Percentiles rank a stretch among this genome's conserved stretches.
Evolutionary conservation across 495 filamentous ascomycete species (phyloP).

Genomic region (Monascus purpureus): DNA sequence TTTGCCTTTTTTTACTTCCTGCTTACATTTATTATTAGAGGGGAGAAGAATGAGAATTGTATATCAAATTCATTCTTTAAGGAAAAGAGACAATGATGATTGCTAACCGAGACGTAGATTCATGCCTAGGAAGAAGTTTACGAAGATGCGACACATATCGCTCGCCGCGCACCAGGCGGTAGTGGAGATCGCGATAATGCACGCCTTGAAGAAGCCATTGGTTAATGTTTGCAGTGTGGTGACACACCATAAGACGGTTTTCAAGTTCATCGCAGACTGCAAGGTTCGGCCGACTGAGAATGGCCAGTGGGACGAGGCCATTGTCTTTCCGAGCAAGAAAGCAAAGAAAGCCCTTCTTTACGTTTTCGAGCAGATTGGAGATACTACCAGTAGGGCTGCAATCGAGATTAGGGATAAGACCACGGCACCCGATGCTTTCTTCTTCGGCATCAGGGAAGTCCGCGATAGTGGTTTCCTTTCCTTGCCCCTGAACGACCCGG

Average conservation of each 20-base stretch:
- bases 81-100: background rate
- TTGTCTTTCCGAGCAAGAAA: constrained; percentile 19
- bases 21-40: background rate
- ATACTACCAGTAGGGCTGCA: background rate
- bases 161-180: constrained; percentile 27
- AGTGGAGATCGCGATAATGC: constrained; percentile 33
- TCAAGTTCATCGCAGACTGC: constrained; percentile 14
- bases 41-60: background rate
- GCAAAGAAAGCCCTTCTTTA: constrained; percentile 18
- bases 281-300: constrained; percentile 13
- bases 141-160: constrained; percentile 7
- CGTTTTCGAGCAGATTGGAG: constrained; percentile 27
- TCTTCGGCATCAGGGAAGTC: no score
- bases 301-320: constrained; percentile 12
- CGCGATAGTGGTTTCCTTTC: constrained; percentile 12
- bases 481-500: constrained; percentile 40
- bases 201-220: constrained; percentile 20
- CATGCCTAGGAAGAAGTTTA: constrained; percentile 9
- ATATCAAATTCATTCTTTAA: no score
- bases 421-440: no score
- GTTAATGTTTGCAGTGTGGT: constrained; percentile 14
- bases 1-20: background rate
- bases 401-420: no score
- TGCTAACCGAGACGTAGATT: constrained; percentile 6
- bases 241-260: constrained; percentile 15